A percentile compares a stretch with the other conserved stretches of the same genome.
Evolutionary conservation across 306 rosid genomes (phyloP).

Genomic region (Ziziphus jujuba): DNA sequence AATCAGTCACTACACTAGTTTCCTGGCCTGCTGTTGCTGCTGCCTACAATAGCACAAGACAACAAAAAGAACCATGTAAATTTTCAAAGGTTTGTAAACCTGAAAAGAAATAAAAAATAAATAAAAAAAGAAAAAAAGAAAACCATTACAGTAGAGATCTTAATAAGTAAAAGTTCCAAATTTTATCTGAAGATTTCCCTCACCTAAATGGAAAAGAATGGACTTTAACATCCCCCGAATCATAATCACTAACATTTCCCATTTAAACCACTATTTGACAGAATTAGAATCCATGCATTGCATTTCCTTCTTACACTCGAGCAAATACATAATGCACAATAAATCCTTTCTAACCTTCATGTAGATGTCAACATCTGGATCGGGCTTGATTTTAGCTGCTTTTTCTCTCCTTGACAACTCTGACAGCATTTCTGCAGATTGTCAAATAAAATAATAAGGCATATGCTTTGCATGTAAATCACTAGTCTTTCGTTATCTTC

Average conservation of each 20-base stretch:
- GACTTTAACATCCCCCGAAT: too few species aligned
- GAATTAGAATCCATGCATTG: too few species aligned
- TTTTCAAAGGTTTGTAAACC: background rate
- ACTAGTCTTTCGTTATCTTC: background rate
- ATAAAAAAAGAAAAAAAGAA: background rate
- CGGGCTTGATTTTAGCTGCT: conserved; percentile 45
- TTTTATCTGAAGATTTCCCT: too few species aligned
- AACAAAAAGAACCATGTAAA: background rate
- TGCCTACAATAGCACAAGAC: conserved; percentile 27
- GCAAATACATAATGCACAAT: background rate
- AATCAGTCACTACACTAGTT: conserved; percentile 37
- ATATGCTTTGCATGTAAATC: background rate
- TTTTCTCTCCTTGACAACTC: conserved; percentile 53
- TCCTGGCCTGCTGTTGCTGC: conserved; percentile 34
- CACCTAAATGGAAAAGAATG: too few species aligned
- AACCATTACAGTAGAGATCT: background rate
- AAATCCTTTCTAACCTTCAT: conserved; percentile 40
- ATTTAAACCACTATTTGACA: too few species aligned
- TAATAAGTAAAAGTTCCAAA: too few species aligned
- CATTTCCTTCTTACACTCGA: background rate
- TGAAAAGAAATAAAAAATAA: too few species aligned
- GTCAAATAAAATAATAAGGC: background rate
- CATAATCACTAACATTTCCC: too few species aligned
- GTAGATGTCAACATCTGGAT: conserved; percentile 47
- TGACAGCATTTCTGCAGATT: conserved; percentile 38